These are phyloP conservation scores for Ballota nigra DNA, from an alignment of 257 asterid genomes.

Conservation along the genomic window DNA sequence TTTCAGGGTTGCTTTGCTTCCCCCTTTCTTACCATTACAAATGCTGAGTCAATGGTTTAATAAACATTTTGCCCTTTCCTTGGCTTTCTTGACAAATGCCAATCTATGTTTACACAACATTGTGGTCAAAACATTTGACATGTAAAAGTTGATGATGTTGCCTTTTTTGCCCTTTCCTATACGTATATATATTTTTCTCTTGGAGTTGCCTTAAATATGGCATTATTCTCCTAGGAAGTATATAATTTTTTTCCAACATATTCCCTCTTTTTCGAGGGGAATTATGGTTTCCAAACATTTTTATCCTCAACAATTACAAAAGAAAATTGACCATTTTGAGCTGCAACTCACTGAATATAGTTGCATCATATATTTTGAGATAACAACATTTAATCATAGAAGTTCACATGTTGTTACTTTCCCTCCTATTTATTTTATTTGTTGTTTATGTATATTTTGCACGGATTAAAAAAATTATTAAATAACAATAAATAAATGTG, in stretches of 20 bases:
- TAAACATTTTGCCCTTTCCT: constrained; percentile 17
- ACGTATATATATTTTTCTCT: not conserved
- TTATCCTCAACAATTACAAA: not conserved
- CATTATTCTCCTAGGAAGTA: not conserved
- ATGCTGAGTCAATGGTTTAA: constrained; percentile 21
- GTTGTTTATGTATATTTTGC: no score
- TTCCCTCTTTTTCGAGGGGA: not conserved
- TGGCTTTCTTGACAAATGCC: constrained; percentile 4
- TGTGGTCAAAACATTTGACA: constrained; percentile 22
- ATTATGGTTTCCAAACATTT: not conserved
- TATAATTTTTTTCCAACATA: no score
- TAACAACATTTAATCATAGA: not conserved
- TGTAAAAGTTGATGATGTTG: constrained; percentile 21
- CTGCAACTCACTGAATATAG: not conserved
- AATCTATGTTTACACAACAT: constrained; percentile 17
- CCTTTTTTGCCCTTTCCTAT: constrained; percentile 1
- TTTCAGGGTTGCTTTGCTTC: constrained; percentile 25
- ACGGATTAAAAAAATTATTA: no score
- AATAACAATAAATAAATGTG: no score
- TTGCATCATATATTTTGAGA: not conserved
- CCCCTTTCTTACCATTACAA: constrained; percentile 13
- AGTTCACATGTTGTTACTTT: not conserved
- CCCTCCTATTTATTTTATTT: no score
- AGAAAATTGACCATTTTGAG: not conserved
- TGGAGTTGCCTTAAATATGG: not conserved